Conservation (phyloP, 2,329 filamentous ascomycete genomes). For the Trichoderma pleuroti region DNA sequence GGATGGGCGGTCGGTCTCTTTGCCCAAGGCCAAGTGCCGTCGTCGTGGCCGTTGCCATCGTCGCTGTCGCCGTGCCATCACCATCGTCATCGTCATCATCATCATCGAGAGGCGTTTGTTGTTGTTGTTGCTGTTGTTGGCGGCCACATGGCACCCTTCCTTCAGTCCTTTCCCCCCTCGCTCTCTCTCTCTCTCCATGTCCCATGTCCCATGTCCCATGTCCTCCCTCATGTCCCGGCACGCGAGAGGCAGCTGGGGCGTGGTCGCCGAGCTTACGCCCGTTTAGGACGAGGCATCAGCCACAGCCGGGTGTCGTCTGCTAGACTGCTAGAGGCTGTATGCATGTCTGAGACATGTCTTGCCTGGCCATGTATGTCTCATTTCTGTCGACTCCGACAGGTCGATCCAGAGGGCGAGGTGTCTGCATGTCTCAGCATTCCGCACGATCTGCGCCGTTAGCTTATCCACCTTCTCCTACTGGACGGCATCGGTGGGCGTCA, state of each 20-base stretch:
- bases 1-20: background rate
- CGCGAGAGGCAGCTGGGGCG: background rate
- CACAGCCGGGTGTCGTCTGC: conserved; percentile 17
- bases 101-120: background rate
- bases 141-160: background rate
- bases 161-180: no score
- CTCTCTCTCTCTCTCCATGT: background rate
- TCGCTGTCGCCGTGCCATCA: background rate
- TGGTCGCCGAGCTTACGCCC: conserved; percentile 14
- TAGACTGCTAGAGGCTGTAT: conserved; percentile 20
- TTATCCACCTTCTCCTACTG: conserved; percentile 2
- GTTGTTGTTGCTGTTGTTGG: conserved; percentile 2
- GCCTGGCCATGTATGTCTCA: conserved; percentile 35
- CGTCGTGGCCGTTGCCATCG: background rate
- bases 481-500: conserved; percentile 11
- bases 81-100: background rate
- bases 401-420: conserved; percentile 28
- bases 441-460: conserved; percentile 16
- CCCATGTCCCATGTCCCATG: background rate
- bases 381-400: conserved; percentile 35
- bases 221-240: background rate
- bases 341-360: conserved; percentile 36
- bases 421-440: conserved; percentile 27
- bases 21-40: background rate
- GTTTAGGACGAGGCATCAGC: conserved; percentile 6